phyloP scores from a whole-genome alignment of 1,284 basidiomycete species.

The Dichomitus squalens region DNA sequence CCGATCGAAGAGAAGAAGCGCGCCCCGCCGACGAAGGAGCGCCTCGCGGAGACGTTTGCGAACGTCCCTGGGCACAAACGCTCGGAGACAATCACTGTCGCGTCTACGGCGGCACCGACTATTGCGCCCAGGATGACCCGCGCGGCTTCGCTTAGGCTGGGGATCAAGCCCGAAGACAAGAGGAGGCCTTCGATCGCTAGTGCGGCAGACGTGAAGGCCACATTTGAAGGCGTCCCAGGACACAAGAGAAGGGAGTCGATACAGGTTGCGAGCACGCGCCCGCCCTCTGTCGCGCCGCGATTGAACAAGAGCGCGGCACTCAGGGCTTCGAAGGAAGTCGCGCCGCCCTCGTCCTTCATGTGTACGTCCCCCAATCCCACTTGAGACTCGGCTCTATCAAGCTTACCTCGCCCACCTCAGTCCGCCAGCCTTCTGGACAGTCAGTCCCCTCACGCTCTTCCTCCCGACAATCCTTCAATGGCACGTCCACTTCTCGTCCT shows the following conservation, averaged over 20 bases:
- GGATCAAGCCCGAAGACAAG: slow-evolving; percentile 34
- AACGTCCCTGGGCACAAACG: slow-evolving; percentile 82
- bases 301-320: slow-evolving; percentile 72
- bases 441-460: slow-evolving; percentile 27
- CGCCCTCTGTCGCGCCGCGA: slow-evolving; percentile 66
- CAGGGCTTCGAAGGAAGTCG: slow-evolving; percentile 56
- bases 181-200: slow-evolving; percentile 16
- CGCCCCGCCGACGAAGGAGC: slow-evolving; percentile 58
- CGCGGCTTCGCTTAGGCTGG: slow-evolving; percentile 69
- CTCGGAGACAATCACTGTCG: slow-evolving; percentile 61
- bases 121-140: slow-evolving; percentile 76
- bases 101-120: slow-evolving; percentile 71
- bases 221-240: slow-evolving; percentile 79
- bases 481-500: slow-evolving; percentile 23
- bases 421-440: slow-evolving; percentile 24
- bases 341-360: slow-evolving; percentile 66
- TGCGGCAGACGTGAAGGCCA: slow-evolving; percentile 32
- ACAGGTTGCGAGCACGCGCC: slow-evolving; percentile 61
- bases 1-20: slow-evolving; percentile 42
- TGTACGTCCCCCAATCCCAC: slow-evolving; percentile 44
- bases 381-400: not conserved
- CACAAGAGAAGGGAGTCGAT: slow-evolving; percentile 79
- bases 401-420: slow-evolving; percentile 8
- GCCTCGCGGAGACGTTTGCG: slow-evolving; percentile 61
- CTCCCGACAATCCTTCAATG: slow-evolving; percentile 30